Base-by-base conservation (phyloP, 768 basidiomycete genomes). In the Mycena vulgaris region DNA sequence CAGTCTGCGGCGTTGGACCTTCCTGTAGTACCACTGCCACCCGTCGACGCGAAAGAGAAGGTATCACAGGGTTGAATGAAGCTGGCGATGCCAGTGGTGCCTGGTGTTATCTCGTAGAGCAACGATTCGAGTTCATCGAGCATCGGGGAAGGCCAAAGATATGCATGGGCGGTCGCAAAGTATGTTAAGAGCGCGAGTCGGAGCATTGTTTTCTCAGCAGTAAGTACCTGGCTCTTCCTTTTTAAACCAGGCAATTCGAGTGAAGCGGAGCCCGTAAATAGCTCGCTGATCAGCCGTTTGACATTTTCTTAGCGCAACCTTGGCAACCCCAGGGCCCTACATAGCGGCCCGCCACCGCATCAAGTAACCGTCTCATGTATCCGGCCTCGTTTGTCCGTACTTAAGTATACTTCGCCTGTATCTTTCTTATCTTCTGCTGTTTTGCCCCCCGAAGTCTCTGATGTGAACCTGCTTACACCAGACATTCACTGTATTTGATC, bases 1-100 rank as follows among this genome's bases (percentile, higher is more conserved):
- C 66, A 68, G 28, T 68, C 66, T 31, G 66, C 57, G 48, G 48
- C 57, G 27, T 60, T 48, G 28, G 42, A 60, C 59, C 59, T 47
- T 58, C 59, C 60, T 35, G 48, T 17, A 47, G 23, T 3, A 49
- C 45, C 45, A 37, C 33, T 49, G 57, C 57, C 39, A 45, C 42
- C 57, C 42, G 39, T 59, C 28, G 57, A 23, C 45, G 30, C 33
- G 47, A 48, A 62, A 37, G 60, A 35, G 47, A 62, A 62, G 33
- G 48, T 51, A 45, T 59, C 57, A 45, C 57, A 59, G 28, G 57
- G 57, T 37, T 48, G 45, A 27, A 62, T n/a, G 60, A 62, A 62
- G 48, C 28, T 62, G 23, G 45, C 60, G 31, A 48, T 62, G 60
- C 45, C 45, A 45, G 40, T 59, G 57, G 42, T 47, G 40, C 45